These are phyloP conservation scores for Aspergillus olivimuriae DNA, from an alignment of 495 filamentous ascomycete genomes.

Conservation along the genomic window DNA sequence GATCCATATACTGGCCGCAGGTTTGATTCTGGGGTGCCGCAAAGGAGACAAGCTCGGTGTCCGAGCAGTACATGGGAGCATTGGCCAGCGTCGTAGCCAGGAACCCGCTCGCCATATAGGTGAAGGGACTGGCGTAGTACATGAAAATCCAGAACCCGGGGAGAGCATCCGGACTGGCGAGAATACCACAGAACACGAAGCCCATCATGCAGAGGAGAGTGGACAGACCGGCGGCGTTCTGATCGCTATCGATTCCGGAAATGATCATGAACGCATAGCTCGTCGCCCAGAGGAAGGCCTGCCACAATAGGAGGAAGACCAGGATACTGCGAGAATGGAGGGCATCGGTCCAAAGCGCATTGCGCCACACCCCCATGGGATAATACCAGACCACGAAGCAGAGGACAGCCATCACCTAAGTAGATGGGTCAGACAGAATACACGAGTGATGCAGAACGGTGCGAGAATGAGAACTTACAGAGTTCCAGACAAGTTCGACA, in stretches of 20 bases:
- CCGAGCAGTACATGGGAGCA: constrained; percentile 27
- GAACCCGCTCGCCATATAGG: constrained; percentile 43
- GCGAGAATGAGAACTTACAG: constrained; percentile 9
- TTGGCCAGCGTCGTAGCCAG: constrained; percentile 33
- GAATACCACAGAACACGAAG: constrained; percentile 51
- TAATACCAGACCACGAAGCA: constrained; percentile 55
- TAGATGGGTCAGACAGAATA: constrained; percentile 14
- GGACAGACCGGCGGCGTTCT: constrained; percentile 30
- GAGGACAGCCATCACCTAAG: constrained; percentile 53
- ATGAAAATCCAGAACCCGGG: constrained; percentile 69
- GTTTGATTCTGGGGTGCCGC: constrained; percentile 36
- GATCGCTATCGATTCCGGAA: constrained; percentile 44
- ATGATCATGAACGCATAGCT: constrained; percentile 52
- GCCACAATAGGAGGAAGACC: constrained; percentile 42
- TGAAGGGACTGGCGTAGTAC: constrained; percentile 41
- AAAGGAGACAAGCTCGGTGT: constrained; percentile 36
- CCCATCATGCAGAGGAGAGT: constrained; percentile 19
- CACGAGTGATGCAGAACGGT: not conserved
- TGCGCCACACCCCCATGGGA: constrained; percentile 47
- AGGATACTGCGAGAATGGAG: constrained; percentile 38
- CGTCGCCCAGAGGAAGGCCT: constrained; percentile 41
- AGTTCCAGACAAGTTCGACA: constrained; percentile 58
- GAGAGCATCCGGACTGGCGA: constrained; percentile 48
- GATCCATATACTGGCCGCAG: constrained; percentile 49
- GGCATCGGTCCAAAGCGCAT: constrained; percentile 30